Evolutionary conservation across 768 basidiomycete species (phyloP).

Genomic region (Agaricus subrufescens): DNA sequence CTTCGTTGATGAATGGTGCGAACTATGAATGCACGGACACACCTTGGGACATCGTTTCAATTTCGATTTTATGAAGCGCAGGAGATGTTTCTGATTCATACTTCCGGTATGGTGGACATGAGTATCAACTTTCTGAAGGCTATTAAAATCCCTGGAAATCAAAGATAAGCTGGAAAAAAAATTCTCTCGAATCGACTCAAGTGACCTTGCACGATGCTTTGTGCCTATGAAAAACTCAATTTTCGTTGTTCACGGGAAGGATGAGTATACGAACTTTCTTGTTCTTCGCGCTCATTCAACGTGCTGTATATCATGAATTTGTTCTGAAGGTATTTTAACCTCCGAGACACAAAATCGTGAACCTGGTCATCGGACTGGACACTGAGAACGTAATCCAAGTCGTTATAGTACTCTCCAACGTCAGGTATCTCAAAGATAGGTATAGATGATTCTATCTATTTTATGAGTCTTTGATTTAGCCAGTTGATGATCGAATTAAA

Average conservation of each 20-base stretch:
- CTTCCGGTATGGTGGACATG: conserved; percentile 98
- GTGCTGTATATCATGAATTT: conserved; percentile 94
- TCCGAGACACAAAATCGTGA: conserved; percentile 90
- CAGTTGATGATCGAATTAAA: background rate
- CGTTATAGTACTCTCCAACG: conserved; percentile 92
- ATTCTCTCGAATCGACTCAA: background rate
- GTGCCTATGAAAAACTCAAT: conserved; percentile 26
- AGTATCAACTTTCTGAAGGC: conserved; percentile 96
- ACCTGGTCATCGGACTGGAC: conserved; percentile 95
- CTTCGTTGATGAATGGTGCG: background rate
- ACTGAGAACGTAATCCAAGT: conserved; percentile 85
- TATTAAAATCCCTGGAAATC: conserved; percentile 85
- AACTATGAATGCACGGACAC: conserved; percentile 14
- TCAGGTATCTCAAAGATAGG: conserved; percentile 78
- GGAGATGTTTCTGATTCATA: conserved; percentile 98
- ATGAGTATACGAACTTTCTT: conserved; percentile 72
- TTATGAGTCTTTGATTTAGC: background rate
- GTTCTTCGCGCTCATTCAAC: conserved; percentile 92
- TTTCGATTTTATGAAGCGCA: conserved; percentile 98
- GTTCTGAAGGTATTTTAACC: conserved; percentile 86
- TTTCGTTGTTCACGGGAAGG: background rate
- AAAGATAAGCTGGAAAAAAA: background rate
- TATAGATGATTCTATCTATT: conserved; percentile 23
- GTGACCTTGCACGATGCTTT: conserved; percentile 74
- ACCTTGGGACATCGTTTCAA: conserved; percentile 88